A percentile compares a stretch with the other conserved stretches of the same genome.
phyloP scores from a whole-genome alignment of 176 grass and related monocot genomes.

The Dendrocalamus sinicus region DNA sequence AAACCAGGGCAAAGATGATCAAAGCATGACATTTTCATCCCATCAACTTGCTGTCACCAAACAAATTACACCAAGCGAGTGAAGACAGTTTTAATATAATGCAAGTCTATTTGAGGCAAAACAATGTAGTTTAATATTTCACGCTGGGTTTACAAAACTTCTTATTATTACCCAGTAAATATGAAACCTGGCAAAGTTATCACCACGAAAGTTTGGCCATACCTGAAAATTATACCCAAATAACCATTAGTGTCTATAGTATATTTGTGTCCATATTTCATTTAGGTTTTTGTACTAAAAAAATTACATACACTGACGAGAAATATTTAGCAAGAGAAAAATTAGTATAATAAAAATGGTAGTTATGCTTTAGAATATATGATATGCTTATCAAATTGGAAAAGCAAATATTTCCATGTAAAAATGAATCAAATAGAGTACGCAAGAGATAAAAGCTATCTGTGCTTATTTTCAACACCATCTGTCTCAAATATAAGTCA shows the following conservation, averaged over 20 bases:
- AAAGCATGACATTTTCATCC: background rate
- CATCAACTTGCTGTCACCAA: background rate
- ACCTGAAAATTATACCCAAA: background rate
- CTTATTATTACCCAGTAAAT: constrained; percentile 22
- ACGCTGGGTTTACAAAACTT: background rate
- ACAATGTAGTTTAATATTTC: background rate
- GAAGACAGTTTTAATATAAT: too few species aligned
- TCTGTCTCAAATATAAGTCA: too few species aligned
- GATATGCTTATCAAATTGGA: too few species aligned
- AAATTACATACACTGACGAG: background rate
- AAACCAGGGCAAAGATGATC: constrained; percentile 42
- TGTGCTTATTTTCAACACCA: too few species aligned
- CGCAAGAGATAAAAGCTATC: too few species aligned
- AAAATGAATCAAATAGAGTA: too few species aligned
- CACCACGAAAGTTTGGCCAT: background rate
- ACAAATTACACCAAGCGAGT: background rate
- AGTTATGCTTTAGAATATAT: too few species aligned
- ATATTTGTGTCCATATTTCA: too few species aligned
- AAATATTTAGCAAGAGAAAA: too few species aligned
- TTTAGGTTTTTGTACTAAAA: background rate
- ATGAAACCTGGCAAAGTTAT: background rate
- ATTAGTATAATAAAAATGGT: too few species aligned
- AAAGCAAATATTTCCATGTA: too few species aligned
- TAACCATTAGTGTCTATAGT: background rate
- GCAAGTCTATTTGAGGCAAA: background rate